Conservation (phyloP, 331 rosid species). For the Quercus tomentella region DNA sequence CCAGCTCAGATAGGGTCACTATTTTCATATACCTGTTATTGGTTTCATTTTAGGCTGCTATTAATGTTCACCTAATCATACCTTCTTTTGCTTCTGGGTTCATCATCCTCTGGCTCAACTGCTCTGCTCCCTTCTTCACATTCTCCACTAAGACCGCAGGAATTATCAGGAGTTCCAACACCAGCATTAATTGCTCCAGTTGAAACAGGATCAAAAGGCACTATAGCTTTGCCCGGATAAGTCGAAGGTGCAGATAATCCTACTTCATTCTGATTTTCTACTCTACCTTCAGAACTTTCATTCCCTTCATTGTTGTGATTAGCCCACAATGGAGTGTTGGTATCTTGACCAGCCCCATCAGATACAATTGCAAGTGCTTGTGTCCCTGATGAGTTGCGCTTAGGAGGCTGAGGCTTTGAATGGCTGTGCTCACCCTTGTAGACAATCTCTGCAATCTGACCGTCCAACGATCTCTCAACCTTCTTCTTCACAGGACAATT, state of each 20-base stretch:
- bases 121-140: constrained; percentile 69
- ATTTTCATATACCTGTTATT: background rate
- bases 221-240: constrained; percentile 34
- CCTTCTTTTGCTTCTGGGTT: constrained; percentile 69
- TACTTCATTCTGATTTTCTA: constrained; percentile 41
- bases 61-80: constrained; percentile 7
- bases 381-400: constrained; percentile 45
- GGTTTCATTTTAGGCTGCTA: background rate
- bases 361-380: constrained; percentile 54
- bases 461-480: constrained; percentile 92
- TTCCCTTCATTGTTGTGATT: constrained; percentile 43
- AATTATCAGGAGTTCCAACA: constrained; percentile 50
- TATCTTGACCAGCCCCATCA: constrained; percentile 50
- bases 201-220: constrained; percentile 31
- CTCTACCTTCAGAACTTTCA: constrained; percentile 50
- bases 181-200: constrained; percentile 24
- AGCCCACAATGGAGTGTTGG: constrained; percentile 25
- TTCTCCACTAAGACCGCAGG: constrained; percentile 68
- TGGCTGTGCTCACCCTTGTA: constrained; percentile 96
- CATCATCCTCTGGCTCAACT: constrained; percentile 48
- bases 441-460: constrained; percentile 89
- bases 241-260: constrained; percentile 21
- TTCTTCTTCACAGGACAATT: constrained; percentile 93
- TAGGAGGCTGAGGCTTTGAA: constrained; percentile 77
- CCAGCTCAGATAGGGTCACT: background rate